Percentiles rank a stretch among this genome's conserved stretches.
Conservation (phyloP, 2,329 filamentous ascomycete genomes). For the Fusarium ramigenum region DNA sequence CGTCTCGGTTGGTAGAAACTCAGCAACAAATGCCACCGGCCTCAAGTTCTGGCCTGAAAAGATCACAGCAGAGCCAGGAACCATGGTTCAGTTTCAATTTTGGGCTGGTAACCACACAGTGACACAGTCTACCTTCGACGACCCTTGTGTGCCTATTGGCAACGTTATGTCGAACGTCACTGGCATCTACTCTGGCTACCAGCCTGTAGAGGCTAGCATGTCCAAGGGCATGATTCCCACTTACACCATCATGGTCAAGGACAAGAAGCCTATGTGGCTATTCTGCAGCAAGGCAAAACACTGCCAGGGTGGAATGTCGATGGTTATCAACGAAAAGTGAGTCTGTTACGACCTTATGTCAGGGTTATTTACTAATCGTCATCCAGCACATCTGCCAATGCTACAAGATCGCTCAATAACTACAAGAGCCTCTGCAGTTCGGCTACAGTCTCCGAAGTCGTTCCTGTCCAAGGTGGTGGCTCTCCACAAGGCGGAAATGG, state of each 20-base stretch:
- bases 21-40: conserved; percentile 57
- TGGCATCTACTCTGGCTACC: conserved; percentile 75
- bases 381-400: conserved; percentile 59
- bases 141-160: conserved; percentile 72
- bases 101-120: conserved; percentile 78
- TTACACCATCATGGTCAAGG: conserved; percentile 76
- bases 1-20: conserved; percentile 68
- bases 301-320: conserved; percentile 78
- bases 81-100: conserved; percentile 75
- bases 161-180: conserved; percentile 60
- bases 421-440: conserved; percentile 56
- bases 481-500: conserved; percentile 34
- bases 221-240: conserved; percentile 65
- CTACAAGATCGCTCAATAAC: conserved; percentile 59
- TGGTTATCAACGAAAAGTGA: conserved; percentile 80
- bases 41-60: conserved; percentile 73
- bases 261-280: conserved; percentile 78
- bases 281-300: conserved; percentile 81
- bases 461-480: conserved; percentile 37
- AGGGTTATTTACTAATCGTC: conserved; percentile 1
- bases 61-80: conserved; percentile 69
- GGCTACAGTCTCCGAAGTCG: conserved; percentile 42
- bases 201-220: conserved; percentile 66
- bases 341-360: conserved; percentile 40
- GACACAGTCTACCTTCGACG: conserved; percentile 78